phyloP scores from a whole-genome alignment of 495 filamentous ascomycete species.

The Cudoniella acicularis region DNA sequence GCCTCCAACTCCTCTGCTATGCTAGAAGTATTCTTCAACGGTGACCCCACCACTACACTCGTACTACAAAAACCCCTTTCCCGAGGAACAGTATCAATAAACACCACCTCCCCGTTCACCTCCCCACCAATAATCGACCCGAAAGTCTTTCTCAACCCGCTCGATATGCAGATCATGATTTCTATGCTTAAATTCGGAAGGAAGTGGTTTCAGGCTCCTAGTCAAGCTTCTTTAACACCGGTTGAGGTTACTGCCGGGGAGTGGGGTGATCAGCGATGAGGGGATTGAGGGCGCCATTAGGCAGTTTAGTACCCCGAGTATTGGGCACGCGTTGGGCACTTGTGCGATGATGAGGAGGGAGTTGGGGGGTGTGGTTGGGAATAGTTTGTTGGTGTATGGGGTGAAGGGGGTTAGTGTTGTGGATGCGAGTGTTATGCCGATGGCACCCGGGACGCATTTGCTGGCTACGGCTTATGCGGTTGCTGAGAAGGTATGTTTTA shows the following conservation, averaged over 20 bases:
- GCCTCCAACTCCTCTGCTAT: conserved; percentile 6
- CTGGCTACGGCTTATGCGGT: conserved; percentile 47
- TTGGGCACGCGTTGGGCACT: conserved; percentile 38
- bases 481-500: conserved; percentile 41
- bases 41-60: conserved; percentile 1
- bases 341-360: conserved; percentile 33
- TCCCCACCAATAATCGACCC: neutral
- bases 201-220: neutral
- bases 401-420: conserved; percentile 42
- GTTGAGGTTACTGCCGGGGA: neutral
- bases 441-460: conserved; percentile 37
- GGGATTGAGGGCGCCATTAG: neutral
- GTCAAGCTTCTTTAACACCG: neutral
- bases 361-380: conserved; percentile 45
- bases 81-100: conserved; percentile 15
- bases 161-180: neutral
- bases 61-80: conserved; percentile 25
- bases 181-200: neutral
- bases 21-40: conserved; percentile 16
- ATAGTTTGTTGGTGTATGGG: conserved; percentile 49
- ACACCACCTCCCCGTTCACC: neutral
- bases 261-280: neutral
- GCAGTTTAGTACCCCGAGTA: neutral
- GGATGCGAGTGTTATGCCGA: conserved; percentile 48
- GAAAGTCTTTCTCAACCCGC: neutral